Percentiles rank a stretch among this genome's conserved stretches.
Evolutionary conservation across 768 basidiomycete genomes (phyloP).

Genomic region (Leccinum pellstonianum): DNA sequence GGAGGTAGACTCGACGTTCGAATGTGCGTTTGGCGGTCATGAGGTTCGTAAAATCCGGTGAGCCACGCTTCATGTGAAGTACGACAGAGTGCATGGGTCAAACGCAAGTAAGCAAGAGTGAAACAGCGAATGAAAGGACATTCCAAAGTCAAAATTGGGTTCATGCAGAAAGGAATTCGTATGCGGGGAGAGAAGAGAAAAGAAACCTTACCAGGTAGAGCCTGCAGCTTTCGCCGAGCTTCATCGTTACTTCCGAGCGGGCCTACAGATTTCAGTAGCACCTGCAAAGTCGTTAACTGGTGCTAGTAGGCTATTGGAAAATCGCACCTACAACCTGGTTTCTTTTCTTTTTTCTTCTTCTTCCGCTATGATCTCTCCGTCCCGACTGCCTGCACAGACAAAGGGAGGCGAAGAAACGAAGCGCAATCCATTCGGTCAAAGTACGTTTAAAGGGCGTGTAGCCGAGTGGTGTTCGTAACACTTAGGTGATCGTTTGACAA

Average conservation of each 20-base stretch:
- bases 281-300: neutral
- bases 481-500: neutral
- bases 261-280: neutral
- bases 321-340: neutral
- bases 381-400: neutral
- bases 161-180: neutral
- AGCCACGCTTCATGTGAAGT: constrained; percentile 9
- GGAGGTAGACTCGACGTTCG: constrained; percentile 1
- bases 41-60: constrained; percentile 20
- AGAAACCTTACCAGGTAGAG: constrained; percentile 15
- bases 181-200: neutral
- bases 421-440: neutral
- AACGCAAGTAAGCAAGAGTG: constrained; percentile 2
- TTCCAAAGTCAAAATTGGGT: constrained; percentile 3
- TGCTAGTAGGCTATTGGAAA: neutral
- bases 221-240: constrained; percentile 6
- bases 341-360: neutral
- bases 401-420: neutral
- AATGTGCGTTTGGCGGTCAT: constrained; percentile 18
- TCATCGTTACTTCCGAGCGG: constrained; percentile 6
- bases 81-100: neutral
- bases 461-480: neutral
- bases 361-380: neutral
- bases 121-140: constrained; percentile 6
- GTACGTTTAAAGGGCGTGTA: neutral